These are phyloP conservation scores for Aquilaria sinensis DNA, from an alignment of 345 rosid genomes.

Conservation along the genomic window DNA sequence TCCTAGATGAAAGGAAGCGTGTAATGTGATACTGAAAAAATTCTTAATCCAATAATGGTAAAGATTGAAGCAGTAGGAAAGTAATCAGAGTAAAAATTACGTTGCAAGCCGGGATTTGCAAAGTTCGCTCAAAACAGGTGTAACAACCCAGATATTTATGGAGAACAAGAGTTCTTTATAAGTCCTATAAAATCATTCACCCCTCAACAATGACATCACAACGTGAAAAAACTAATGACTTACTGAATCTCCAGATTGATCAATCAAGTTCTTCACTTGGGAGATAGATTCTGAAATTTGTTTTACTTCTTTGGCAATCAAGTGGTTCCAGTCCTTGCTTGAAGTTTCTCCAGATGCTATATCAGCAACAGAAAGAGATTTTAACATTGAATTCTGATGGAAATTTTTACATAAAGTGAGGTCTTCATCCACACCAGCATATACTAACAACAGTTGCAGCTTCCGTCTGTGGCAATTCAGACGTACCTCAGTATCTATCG, in stretches of 20 bases:
- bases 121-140: too few relatives aligned
- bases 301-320: conserved; percentile 79
- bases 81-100: too few relatives aligned
- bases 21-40: too few relatives aligned
- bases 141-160: too few relatives aligned
- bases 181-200: too few relatives aligned
- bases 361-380: conserved; percentile 30
- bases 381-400: conserved; percentile 22
- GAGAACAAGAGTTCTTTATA: too few relatives aligned
- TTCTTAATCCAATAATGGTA: too few relatives aligned
- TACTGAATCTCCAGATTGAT: conserved; percentile 57
- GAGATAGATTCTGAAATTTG: conserved; percentile 55
- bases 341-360: conserved; percentile 29
- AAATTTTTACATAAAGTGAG: conserved; percentile 27
- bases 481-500: conserved; percentile 52
- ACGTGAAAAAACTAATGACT: conserved; percentile 27
- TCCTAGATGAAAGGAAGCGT: too few relatives aligned
- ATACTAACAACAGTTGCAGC: conserved; percentile 60
- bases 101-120: too few relatives aligned
- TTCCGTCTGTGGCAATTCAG: conserved; percentile 74
- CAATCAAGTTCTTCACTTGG: conserved; percentile 46
- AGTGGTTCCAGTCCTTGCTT: conserved; percentile 41
- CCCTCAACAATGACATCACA: not conserved
- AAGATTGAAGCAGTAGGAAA: too few relatives aligned
- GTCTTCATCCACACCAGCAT: conserved; percentile 45